Evolutionary conservation across 2,329 filamentous ascomycete species (phyloP).

Genomic region (Trichoderma oligosporum): DNA sequence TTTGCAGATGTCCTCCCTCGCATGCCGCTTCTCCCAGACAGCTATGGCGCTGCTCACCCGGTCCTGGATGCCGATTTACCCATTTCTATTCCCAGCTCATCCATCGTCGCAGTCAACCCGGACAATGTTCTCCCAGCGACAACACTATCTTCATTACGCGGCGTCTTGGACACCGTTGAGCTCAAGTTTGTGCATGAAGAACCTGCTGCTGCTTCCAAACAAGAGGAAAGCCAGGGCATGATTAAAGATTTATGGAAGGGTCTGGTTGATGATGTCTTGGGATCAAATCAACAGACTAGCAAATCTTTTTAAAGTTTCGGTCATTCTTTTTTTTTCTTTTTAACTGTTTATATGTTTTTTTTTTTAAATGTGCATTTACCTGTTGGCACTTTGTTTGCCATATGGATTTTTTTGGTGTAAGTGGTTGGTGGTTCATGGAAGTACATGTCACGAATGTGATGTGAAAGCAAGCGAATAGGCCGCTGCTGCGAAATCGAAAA

Average conservation of each 20-base stretch:
- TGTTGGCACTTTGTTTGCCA: neutral
- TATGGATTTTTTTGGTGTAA: neutral
- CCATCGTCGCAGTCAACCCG: conserved; percentile 55
- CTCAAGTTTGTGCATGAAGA: conserved; percentile 49
- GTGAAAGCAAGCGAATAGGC: neutral
- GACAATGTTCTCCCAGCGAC: conserved; percentile 48
- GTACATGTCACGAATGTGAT: neutral
- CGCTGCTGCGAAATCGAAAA: neutral
- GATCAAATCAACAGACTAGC: conserved; percentile 24
- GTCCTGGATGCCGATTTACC: conserved; percentile 43
- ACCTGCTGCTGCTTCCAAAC: conserved; percentile 17
- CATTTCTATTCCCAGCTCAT: conserved; percentile 44
- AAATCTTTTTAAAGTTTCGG: conserved; percentile 5
- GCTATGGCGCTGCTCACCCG: conserved; percentile 44
- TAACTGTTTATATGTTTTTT: conserved; percentile 3
- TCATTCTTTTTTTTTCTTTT: neutral
- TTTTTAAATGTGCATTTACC: neutral
- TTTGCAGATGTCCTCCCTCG: conserved; percentile 38
- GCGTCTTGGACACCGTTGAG: conserved; percentile 55
- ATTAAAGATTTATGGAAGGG: conserved; percentile 55
- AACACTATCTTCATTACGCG: conserved; percentile 55
- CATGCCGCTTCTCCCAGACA: conserved; percentile 59
- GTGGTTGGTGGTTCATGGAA: conserved; percentile 2
- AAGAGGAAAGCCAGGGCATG: conserved; percentile 42
- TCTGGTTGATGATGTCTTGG: conserved; percentile 48